Conservation (phyloP, 805 yeast genomes). For the Scheffersomyces lignosus region DNA sequence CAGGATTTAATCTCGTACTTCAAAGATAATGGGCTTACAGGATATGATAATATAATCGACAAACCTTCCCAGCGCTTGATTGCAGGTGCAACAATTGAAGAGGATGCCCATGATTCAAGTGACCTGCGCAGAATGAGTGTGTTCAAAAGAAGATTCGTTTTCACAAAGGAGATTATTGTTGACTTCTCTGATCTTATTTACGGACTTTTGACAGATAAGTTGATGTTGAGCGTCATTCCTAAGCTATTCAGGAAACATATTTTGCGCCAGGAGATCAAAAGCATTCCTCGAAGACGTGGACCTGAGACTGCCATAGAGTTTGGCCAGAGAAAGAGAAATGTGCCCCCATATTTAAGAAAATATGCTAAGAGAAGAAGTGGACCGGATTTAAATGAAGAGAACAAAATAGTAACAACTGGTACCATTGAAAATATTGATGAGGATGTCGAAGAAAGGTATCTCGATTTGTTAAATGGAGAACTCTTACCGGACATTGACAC, state of each 20-base stretch:
- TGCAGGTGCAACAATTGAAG: conserved; percentile 11
- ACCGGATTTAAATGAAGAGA: conserved; percentile 1
- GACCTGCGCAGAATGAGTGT: conserved; percentile 11
- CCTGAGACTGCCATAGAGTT: conserved; percentile 6
- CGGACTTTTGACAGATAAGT: conserved; percentile 15
- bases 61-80: conserved; percentile 27
- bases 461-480: conserved; percentile 23
- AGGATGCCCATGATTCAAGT: conserved; percentile 2
- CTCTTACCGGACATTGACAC: conserved; percentile 38
- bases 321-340: conserved; percentile 6
- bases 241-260: conserved; percentile 2
- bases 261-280: not conserved
- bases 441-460: conserved; percentile 19
- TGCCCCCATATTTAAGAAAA: conserved; percentile 29
- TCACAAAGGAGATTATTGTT: conserved; percentile 18
- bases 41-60: conserved; percentile 31
- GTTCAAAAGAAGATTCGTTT: conserved; percentile 18
- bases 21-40: conserved; percentile 9
- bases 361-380: conserved; percentile 25
- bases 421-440: conserved; percentile 18
- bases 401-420: conserved; percentile 5
- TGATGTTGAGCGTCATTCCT: conserved; percentile 8
- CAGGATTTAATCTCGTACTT: conserved; percentile 3
- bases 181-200: conserved; percentile 21
- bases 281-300: not conserved